Percentiles rank a stretch among this genome's conserved stretches.
phyloP scores from a whole-genome alignment of 2,329 filamentous ascomycete species.

The Emydomyces testavorans region DNA sequence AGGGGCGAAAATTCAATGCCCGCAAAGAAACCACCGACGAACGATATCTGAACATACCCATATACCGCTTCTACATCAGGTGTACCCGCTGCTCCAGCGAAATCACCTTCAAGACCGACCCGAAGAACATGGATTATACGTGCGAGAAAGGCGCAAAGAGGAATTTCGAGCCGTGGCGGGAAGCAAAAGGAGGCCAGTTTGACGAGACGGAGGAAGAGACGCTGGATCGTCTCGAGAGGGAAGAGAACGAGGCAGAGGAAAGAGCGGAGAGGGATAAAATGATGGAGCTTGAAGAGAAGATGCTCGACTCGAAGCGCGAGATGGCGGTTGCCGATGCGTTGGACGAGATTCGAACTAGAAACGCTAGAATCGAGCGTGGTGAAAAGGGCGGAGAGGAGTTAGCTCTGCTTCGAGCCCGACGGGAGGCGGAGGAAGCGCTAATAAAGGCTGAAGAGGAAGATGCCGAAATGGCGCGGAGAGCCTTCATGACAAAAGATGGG shows the following conservation, averaged over 20 bases:
- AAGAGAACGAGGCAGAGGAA: conserved; percentile 53
- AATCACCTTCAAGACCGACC: conserved; percentile 89
- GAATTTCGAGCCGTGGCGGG: conserved; percentile 86
- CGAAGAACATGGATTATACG: conserved; percentile 80
- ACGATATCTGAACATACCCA: conserved; percentile 76
- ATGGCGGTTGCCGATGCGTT: conserved; percentile 95
- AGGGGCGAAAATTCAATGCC: conserved; percentile 89
- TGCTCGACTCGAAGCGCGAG: conserved; percentile 79
- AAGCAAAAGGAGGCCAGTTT: conserved; percentile 44
- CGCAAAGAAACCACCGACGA: conserved; percentile 87
- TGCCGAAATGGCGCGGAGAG: conserved; percentile 64
- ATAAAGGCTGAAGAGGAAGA: conserved; percentile 66
- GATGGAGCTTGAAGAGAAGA: conserved; percentile 90
- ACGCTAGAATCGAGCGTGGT: conserved; percentile 72
- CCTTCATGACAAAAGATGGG: conserved; percentile 57
- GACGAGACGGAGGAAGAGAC: conserved; percentile 79
- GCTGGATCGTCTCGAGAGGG: conserved; percentile 68
- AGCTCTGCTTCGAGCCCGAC: conserved; percentile 38
- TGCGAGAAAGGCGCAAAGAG: conserved; percentile 73
- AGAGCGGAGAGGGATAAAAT: conserved; percentile 76
- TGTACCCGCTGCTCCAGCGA: conserved; percentile 78
- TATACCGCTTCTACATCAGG: conserved; percentile 81
- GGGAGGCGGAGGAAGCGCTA: conserved; percentile 45
- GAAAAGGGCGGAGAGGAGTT: conserved; percentile 53
- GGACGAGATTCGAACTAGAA: conserved; percentile 85